Base-by-base conservation (phyloP, 805 yeast species). In the Metschnikowia sp. region DNA sequence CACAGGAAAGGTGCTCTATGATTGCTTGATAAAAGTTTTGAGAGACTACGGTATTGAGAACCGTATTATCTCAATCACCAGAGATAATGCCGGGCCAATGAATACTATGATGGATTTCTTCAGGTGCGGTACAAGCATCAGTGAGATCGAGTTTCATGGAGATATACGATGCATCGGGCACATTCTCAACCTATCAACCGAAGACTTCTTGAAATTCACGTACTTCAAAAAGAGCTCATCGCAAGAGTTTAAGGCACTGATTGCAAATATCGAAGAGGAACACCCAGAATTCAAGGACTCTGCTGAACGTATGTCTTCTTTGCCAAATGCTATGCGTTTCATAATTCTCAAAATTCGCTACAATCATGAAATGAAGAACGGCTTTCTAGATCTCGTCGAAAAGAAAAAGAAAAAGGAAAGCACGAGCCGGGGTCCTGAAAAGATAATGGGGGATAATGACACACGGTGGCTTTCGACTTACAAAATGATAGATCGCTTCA, bases 391-490 rank as follows among this genome's bases (percentile, higher is more conserved):
- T 35, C 12, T 36, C 5, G 45, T 35, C 11, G 19, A 29, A 4
- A 35, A 8, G 10, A 42, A 15, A 18, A 30, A 7, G 15, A 35
- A 10, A 8, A 12, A 29, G 18, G 35, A 26, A 8, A 8, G 38
- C 13, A 22, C 38, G 11, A 40, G 26, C 12, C 13, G 13, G 22
- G 37, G 38, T 9, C 32, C 32, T 18, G 39, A 42, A 15, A 29
- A 36, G 9, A 30, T 29, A 7, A 28, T 30, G 35, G 15, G 35
- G 29, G 39, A 36, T 18, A 42, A 28, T 11, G 35, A 35, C 10
- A 15, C 39, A 11, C 39, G 29, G n/a, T 42, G 35, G 45, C 45
- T 42, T 4, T 42, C 45, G 28, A 42, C 39, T 15, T 42, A 35
- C 39, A 26, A 29, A 34, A 42, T 42, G 45, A 42, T 42, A n/a